phyloP scores from a whole-genome alignment of 805 yeast species.

The Tetrapisispora fleetii region DNA sequence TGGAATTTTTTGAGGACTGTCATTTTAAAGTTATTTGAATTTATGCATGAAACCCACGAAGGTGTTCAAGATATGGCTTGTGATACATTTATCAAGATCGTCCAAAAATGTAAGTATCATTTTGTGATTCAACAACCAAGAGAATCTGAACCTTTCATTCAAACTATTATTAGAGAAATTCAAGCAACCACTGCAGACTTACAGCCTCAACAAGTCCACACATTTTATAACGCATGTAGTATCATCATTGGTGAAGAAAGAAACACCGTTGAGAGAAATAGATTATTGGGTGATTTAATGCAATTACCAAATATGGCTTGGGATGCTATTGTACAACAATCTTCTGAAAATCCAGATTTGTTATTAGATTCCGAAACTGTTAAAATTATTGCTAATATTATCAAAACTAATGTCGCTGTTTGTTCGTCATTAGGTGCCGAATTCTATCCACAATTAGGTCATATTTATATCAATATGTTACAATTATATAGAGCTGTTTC shows the following conservation, averaged over 20 bases:
- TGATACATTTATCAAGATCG: conserved; percentile 94
- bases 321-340: conserved; percentile 78
- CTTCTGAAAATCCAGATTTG: conserved; percentile 72
- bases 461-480: conserved; percentile 81
- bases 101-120: conserved; percentile 89
- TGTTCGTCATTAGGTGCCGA: conserved; percentile 92
- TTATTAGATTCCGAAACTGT: conserved; percentile 75
- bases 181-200: conserved; percentile 83
- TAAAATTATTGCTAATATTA: conserved; percentile 83
- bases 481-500: conserved; percentile 84
- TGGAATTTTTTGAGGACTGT: conserved; percentile 97
- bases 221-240: conserved; percentile 97
- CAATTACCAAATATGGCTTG: conserved; percentile 89
- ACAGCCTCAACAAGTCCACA: conserved; percentile 95
- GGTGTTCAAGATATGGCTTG: conserved; percentile 99
- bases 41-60: conserved; percentile 99
- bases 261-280: conserved; percentile 55
- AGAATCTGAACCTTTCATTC: conserved; percentile 84
- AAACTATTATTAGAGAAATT: conserved; percentile 75
- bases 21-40: conserved; percentile 88
- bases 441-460: conserved; percentile 77
- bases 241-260: conserved; percentile 83
- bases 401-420: conserved; percentile 91
- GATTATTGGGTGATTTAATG: conserved; percentile 72
- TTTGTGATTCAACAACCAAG: conserved; percentile 80